phyloP scores from a whole-genome alignment of 192 early-diverging fungal species.

The Paraglomus occultum region DNA sequence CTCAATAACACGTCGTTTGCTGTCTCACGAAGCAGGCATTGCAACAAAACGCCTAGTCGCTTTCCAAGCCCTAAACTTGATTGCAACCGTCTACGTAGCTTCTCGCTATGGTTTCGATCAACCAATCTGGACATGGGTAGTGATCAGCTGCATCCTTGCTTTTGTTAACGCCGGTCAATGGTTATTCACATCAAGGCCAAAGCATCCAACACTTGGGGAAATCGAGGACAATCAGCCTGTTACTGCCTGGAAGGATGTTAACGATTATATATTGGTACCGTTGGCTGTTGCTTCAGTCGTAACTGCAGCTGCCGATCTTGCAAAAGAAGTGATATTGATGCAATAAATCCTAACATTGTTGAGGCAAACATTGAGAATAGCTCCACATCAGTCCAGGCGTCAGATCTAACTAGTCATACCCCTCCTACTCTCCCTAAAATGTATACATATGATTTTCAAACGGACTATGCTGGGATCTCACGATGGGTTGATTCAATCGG shows the following conservation, averaged over 20 bases:
- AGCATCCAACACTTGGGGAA: constrained; percentile 2
- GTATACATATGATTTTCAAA: no score
- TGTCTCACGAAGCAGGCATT: constrained; percentile 53
- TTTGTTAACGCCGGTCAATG: constrained; percentile 44
- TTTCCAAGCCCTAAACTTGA: constrained; percentile 53
- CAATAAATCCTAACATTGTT: no score
- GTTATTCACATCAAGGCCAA: constrained; percentile 32
- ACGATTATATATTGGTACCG: constrained; percentile 44
- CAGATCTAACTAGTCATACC: no score
- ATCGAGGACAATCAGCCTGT: constrained; percentile 19
- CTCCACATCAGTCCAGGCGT: no score
- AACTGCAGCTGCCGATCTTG: constrained; percentile 51
- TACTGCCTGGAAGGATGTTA: constrained; percentile 26
- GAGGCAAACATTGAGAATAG: no score
- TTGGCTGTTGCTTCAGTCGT: constrained; percentile 49
- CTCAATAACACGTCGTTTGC: constrained; percentile 56
- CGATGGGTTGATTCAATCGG: no score
- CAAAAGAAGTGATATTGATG: constrained; percentile 34
- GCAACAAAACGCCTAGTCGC: constrained; percentile 52
- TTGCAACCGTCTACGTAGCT: constrained; percentile 45
- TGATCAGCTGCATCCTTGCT: constrained; percentile 45
- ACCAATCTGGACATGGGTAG: constrained; percentile 59
- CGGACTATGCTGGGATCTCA: no score
- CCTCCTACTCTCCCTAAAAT: no score
- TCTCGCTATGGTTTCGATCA: constrained; percentile 53